Evolutionary conservation across 2,329 filamentous ascomycete species (phyloP).

Genomic region (Aspergillus bombycis): DNA sequence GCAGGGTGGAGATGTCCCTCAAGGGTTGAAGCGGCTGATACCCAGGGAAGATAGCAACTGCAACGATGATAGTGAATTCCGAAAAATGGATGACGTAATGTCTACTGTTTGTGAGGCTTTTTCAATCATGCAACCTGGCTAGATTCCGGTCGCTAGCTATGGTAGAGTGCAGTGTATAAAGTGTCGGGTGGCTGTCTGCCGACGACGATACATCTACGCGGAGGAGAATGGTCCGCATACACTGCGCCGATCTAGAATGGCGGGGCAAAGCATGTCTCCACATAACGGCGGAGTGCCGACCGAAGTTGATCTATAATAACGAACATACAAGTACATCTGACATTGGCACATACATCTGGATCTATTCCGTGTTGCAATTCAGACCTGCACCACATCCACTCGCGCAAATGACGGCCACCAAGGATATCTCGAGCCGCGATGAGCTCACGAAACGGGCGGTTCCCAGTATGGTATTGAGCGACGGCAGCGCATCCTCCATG

Average conservation of each 20-base stretch:
- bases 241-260: neutral
- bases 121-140: no score
- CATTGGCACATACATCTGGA: neutral
- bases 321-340: neutral
- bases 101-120: no score
- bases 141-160: no score
- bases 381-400: neutral
- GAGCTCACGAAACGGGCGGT: conserved; percentile 15
- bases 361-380: neutral
- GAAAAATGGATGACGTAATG: no score
- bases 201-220: no score
- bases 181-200: no score
- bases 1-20: no score
- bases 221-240: no score
- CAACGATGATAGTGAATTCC: no score
- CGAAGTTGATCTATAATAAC: neutral
- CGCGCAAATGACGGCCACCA: neutral
- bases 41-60: no score
- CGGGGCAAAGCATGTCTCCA: neutral
- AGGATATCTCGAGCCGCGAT: conserved; percentile 19
- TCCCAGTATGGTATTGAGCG: conserved; percentile 10
- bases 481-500: conserved; percentile 7
- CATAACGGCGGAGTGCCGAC: neutral
- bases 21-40: no score
- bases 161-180: no score